Evolutionary conservation across 2,329 filamentous ascomycete genomes (phyloP), one percentile per base, ranked within the genome.

Genomic region (Exophiala dermatitidis): DNA sequence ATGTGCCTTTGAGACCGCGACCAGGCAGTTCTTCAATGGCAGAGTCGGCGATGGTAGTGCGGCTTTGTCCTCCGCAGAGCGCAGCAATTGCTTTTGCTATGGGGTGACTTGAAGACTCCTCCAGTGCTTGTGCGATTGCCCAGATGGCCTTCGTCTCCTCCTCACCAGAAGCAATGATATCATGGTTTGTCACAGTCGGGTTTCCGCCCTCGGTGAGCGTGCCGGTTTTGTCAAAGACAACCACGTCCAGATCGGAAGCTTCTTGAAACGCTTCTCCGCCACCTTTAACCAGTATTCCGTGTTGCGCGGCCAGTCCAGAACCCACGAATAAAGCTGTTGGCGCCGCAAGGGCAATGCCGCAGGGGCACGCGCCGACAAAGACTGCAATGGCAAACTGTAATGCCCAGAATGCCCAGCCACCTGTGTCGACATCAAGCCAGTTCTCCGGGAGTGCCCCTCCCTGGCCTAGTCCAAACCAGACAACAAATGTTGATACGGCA

Each of bases 141-240:
- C 79, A 71, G 9, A 76, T 68, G 40, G 72, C 57, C 1, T 64
- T 52, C 4, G 67, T 41, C 44, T 71, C 66, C 9, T 46, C 19
- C 38, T 26, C 29, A 33, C 47, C 29, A 65, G 60, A 38, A 76
- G 63, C 10, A 73, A 51, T 53, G 19, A 19, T 19, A 19, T 73
- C 69, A 58, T 78, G 70, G 12, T 80, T 74, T 3, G 77, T 77
- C 1, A 83, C 77, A 42, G 71, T 72, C 28, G 81, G 19, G 19
- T 19, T 74, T 43, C 78, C 76, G 10, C 77, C 78, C 62, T 85
- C 74, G 0, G 88, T 93, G 53, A 94, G 72, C 0, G 88, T 94
- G 1, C 88, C 88, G 0, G 88, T 94, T 75, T 94, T 93, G 75
- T 94, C 88, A 66, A 94, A 93, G 0, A 93, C 85, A 38, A 93